phyloP scores from a whole-genome alignment of 768 basidiomycete species.

The Pulveroboletus sp. region DNA sequence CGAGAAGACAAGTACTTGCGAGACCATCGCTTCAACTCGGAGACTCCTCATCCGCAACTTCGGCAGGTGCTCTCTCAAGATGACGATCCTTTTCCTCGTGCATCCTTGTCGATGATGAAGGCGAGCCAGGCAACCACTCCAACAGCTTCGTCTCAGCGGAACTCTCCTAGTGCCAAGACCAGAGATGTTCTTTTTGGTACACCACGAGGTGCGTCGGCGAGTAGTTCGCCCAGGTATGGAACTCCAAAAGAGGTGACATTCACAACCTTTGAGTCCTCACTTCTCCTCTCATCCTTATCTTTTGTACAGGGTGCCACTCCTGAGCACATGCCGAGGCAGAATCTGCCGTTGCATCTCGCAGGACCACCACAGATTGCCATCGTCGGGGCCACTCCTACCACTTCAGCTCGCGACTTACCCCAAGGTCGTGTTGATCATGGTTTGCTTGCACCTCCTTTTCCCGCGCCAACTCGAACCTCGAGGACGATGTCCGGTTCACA shows the following conservation, averaged over 20 bases:
- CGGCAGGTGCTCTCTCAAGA: slow-evolving; percentile 34
- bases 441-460: slow-evolving; percentile 27
- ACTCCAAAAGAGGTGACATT: slow-evolving; percentile 26
- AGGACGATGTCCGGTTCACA: slow-evolving; percentile 24
- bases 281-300: slow-evolving; percentile 10
- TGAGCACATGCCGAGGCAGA: slow-evolving; percentile 14
- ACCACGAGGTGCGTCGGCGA: slow-evolving; percentile 20
- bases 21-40: slow-evolving; percentile 15
- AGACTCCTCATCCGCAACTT: slow-evolving; percentile 26
- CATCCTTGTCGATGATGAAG: slow-evolving; percentile 28
- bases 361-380: slow-evolving; percentile 30
- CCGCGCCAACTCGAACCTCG: slow-evolving; percentile 23
- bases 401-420: slow-evolving; percentile 21
- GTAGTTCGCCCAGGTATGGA: slow-evolving; percentile 22
- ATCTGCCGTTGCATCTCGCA: slow-evolving; percentile 8
- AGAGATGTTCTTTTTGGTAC: slow-evolving; percentile 19
- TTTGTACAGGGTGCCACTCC: slow-evolving; percentile 17
- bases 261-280: not conserved
- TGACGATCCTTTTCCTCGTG: slow-evolving; percentile 19
- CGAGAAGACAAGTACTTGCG: slow-evolving; percentile 31
- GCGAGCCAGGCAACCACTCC: slow-evolving; percentile 22
- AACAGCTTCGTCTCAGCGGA: slow-evolving; percentile 24
- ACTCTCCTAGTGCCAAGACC: slow-evolving; percentile 14
- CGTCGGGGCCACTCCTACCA: slow-evolving; percentile 28
- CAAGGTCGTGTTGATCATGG: slow-evolving; percentile 19